Percentiles rank a stretch among this genome's conserved stretches.
Evolutionary conservation across 169 alveolate genomes (phyloP).

Genomic region (Sarcocystis neurona): DNA sequence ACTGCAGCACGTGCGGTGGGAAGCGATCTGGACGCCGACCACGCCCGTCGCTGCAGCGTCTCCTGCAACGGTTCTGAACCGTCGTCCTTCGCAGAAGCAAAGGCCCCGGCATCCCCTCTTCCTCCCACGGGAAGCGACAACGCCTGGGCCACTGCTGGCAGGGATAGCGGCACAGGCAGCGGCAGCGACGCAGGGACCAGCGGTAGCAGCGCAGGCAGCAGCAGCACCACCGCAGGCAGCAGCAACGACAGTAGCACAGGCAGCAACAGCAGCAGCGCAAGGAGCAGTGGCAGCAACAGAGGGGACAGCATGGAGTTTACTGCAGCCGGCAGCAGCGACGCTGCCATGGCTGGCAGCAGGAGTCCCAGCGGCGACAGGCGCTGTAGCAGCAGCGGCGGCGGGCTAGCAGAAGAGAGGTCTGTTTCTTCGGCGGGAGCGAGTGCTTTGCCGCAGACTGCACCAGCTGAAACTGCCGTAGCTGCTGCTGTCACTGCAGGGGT

Average conservation of each 20-base stretch:
- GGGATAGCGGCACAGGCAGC: no score
- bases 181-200: no score
- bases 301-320: not conserved
- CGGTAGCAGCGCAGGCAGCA: not conserved
- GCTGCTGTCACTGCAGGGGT: constrained; percentile 10
- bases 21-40: no score
- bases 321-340: not conserved
- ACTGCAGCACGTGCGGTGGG: no score
- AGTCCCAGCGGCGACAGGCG: constrained; percentile 24
- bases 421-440: not conserved
- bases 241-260: not conserved
- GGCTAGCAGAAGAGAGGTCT: not conserved
- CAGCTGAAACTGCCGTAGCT: not conserved
- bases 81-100: no score
- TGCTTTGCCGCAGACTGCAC: not conserved
- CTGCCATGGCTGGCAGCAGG: not conserved
- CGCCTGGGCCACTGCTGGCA: no score
- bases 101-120: no score
- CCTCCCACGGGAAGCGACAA: no score
- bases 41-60: no score
- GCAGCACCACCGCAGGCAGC: not conserved
- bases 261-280: constrained; percentile 12
- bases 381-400: not conserved
- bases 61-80: no score
- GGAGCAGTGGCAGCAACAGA: constrained; percentile 30